Evolutionary conservation across 2,329 filamentous ascomycete species (phyloP), one percentile per base, ranked within the genome.

Genomic region (Colletotrichum noveboracense): DNA sequence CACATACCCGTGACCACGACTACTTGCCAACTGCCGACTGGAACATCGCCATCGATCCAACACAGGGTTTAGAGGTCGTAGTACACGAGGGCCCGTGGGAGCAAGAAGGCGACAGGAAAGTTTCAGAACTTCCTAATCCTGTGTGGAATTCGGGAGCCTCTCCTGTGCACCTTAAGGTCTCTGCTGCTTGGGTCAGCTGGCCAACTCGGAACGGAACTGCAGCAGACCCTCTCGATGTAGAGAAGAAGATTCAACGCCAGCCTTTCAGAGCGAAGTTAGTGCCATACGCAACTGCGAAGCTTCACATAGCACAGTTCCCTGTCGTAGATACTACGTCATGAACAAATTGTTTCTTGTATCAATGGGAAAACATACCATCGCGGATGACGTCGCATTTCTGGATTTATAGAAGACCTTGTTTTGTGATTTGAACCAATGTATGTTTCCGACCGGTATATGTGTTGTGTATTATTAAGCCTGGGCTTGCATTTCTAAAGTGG

Each of bases 301-400:
- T 89, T 72, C 87, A 87, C 75, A 87, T 89, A 79, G 85, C 84
- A 13, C 84, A 88, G 71, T 81, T 87, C 38, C 85, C 86, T 34
- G 67, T 74, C 34, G 28, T 76, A n/a, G 61, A 70, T 2, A 43
- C 0, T 61, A 7, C 16, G 7, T 52, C 43, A 7, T 52, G 43
- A 52, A 21, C 2, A 6, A 3, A 52, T 24, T 21, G 6, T 21
- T 2, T 18, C 10, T 13, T 24, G n/a, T 7, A 52, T 52, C 3
- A 3, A 48, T 1, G 9, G 38, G 9, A 6, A 3, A 0, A n/a
- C n/a, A n/a, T 6, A 43, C 38, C 0, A 5, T n/a, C 14, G 14
- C 16, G 34, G 0, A 36, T 36, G 34, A 14, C 34, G 34, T 36
- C 34, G 1, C 1, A 36, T 36, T 0, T 8, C 34, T 36, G 14